Conservation (phyloP, 1,284 basidiomycete species). For the Pseudozyma tsukubaensis region DNA sequence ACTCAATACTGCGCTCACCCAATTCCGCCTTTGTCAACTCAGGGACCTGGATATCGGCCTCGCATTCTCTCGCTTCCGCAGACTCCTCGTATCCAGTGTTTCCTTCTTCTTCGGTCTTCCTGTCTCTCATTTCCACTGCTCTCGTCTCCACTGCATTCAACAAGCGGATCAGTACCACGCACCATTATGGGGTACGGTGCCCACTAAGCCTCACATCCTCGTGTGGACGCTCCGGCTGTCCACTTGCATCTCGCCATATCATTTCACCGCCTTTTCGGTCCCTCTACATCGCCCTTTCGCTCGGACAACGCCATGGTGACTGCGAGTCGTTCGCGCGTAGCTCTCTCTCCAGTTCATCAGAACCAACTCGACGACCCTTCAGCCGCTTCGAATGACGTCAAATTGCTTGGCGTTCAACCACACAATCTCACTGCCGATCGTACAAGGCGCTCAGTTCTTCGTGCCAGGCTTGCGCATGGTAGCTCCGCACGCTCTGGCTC, state of each 20-base stretch:
- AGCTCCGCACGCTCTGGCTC: slow-evolving; percentile 22
- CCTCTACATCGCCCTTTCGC: not conserved
- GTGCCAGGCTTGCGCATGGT: slow-evolving; percentile 22
- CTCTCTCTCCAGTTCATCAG: slow-evolving; percentile 36
- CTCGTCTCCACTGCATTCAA: too few relatives aligned
- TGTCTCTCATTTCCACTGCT: too few relatives aligned
- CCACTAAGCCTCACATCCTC: slow-evolving; percentile 5
- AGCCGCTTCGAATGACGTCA: not conserved
- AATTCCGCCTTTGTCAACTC: too few relatives aligned
- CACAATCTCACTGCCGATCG: not conserved
- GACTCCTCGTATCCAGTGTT: too few relatives aligned
- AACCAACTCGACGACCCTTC: slow-evolving; percentile 10
- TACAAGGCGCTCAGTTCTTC: slow-evolving; percentile 11
- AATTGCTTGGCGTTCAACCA: not conserved
- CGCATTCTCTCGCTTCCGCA: too few relatives aligned
- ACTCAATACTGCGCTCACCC: too few relatives aligned
- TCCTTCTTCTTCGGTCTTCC: too few relatives aligned
- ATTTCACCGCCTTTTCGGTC: too few relatives aligned
- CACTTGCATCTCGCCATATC: too few relatives aligned
- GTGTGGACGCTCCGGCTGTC: too few relatives aligned
- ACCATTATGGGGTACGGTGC: slow-evolving; percentile 11
- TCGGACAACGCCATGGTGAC: slow-evolving; percentile 37
- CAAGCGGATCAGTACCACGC: not conserved
- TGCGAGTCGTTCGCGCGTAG: slow-evolving; percentile 25
- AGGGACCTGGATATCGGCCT: too few relatives aligned